Evolutionary conservation across 805 yeast species (phyloP).

Genomic region (Pichia ethanolica): DNA sequence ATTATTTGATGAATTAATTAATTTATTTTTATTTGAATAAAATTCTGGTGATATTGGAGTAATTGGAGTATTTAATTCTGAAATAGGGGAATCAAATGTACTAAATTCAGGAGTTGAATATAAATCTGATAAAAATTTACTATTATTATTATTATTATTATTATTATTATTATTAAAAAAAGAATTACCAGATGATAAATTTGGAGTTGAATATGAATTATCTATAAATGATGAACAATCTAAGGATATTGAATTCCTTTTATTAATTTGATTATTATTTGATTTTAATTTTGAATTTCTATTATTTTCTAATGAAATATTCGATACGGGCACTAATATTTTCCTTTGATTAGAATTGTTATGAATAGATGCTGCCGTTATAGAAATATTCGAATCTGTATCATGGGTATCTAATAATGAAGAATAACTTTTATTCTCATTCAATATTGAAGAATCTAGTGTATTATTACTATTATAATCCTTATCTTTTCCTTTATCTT

Average conservation of each 20-base stretch:
- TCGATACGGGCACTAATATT: too few relatives aligned
- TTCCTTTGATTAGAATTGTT: background rate
- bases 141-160: background rate
- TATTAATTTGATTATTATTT: background rate
- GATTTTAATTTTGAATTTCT: background rate
- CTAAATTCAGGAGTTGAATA: conserved; percentile 5
- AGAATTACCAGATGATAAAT: background rate
- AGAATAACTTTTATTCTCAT: too few relatives aligned
- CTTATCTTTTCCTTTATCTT: too few relatives aligned
- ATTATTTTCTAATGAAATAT: too few relatives aligned
- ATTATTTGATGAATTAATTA: background rate
- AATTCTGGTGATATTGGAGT: conserved; percentile 2
- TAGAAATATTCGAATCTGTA: background rate
- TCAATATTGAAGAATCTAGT: too few relatives aligned
- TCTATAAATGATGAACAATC: conserved; percentile 1
- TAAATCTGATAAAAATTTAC: background rate
- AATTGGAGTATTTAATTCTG: conserved; percentile 1
- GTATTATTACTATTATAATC: too few relatives aligned
- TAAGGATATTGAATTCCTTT: background rate
- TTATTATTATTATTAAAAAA: background rate
- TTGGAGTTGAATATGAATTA: background rate
- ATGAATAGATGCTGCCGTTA: background rate
- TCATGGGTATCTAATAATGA: background rate
- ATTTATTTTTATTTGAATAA: background rate
- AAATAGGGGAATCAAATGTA: background rate